These are phyloP conservation scores for Pistacia vera DNA, from an alignment of 345 rosid species.

Conservation along the genomic window DNA sequence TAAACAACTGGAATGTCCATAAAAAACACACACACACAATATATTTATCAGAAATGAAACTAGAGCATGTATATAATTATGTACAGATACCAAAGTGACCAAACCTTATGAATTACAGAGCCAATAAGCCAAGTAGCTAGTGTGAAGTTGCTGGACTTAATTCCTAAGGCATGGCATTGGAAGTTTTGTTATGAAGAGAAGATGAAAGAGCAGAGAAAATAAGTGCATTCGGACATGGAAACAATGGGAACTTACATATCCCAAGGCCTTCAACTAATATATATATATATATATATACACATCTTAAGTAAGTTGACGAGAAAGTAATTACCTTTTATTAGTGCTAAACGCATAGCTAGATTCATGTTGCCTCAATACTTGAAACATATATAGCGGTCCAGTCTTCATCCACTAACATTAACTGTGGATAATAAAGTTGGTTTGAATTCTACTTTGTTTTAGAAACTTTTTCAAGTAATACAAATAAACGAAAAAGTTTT, in stretches of 20 bases:
- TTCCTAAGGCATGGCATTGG: background rate
- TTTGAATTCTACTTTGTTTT: too few species aligned
- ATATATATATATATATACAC: background rate
- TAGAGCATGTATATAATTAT: background rate
- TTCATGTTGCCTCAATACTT: too few species aligned
- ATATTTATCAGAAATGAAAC: background rate
- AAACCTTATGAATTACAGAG: background rate
- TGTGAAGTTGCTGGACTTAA: background rate
- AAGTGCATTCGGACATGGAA: constrained; percentile 28
- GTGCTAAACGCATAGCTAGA: too few species aligned
- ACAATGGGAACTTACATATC: constrained; percentile 11
- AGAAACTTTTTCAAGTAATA: too few species aligned
- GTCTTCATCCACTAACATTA: too few species aligned
- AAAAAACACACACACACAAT: background rate
- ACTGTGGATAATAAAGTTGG: too few species aligned
- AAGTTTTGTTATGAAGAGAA: background rate
- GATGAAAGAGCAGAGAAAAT: constrained; percentile 5
- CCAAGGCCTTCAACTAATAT: constrained; percentile 23
- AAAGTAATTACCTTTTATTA: too few species aligned
- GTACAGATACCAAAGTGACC: background rate
- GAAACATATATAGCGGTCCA: too few species aligned
- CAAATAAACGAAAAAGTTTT: too few species aligned
- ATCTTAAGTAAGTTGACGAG: constrained; percentile 8
- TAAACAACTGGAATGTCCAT: constrained; percentile 9
- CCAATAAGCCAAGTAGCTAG: background rate